Percentiles rank a stretch among this genome's conserved stretches.
Conservation (phyloP, 345 rosid species). For the Abelmoschus esculentus region DNA sequence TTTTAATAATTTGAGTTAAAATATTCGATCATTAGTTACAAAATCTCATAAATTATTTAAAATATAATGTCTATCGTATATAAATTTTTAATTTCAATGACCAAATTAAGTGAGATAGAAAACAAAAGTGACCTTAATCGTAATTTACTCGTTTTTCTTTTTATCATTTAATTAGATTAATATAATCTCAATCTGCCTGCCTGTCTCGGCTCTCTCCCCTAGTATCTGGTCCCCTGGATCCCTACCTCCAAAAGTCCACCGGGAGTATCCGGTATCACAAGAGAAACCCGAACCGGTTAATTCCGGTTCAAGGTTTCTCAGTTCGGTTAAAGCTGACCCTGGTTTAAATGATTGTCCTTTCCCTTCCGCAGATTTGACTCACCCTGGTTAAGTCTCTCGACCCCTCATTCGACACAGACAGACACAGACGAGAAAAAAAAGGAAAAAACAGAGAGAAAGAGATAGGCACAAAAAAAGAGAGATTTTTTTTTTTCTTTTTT, state of each 20-base stretch:
- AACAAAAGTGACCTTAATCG: too few relatives aligned
- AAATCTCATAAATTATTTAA: too few relatives aligned
- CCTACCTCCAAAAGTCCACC: slow-evolving; percentile 10
- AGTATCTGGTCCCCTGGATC: slow-evolving; percentile 23
- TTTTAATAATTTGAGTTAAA: too few relatives aligned
- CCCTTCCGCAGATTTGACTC: slow-evolving; percentile 18
- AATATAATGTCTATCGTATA: too few relatives aligned
- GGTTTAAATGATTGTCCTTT: slow-evolving; percentile 57
- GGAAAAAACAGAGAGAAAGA: slow-evolving; percentile 16
- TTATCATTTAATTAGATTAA: not conserved
- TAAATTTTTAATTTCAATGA: too few relatives aligned
- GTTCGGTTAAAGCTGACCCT: slow-evolving; percentile 66
- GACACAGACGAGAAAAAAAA: slow-evolving; percentile 16
- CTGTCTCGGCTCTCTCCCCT: not conserved
- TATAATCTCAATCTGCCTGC: not conserved
- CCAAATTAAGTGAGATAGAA: too few relatives aligned
- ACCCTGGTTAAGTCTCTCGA: slow-evolving; percentile 16
- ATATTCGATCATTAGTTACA: too few relatives aligned
- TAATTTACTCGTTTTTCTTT: too few relatives aligned
- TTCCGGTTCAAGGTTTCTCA: slow-evolving; percentile 29
- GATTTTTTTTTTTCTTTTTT: not conserved
- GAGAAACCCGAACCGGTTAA: slow-evolving; percentile 25
- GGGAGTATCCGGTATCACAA: slow-evolving; percentile 5
- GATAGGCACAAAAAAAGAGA: not conserved
- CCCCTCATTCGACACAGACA: slow-evolving; percentile 15